Evolutionary conservation across 352 stramenopile species (phyloP), one percentile per base, ranked within the genome.

Genomic region (Plasmopara muralis): DNA sequence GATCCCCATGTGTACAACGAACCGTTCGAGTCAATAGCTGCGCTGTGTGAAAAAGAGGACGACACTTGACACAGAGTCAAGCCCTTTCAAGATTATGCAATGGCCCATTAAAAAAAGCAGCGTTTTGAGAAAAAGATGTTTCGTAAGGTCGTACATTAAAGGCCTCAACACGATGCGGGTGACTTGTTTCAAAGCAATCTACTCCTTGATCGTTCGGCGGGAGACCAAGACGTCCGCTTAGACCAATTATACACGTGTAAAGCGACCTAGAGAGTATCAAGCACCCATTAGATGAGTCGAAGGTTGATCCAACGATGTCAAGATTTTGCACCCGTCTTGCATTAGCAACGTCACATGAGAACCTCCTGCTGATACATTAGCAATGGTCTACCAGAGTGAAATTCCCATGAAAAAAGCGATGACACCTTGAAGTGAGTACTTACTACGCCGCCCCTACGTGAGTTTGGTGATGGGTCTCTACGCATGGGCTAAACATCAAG

Each of bases 171-270:
- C 66, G 60, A 29, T 80, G 70, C 9, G 80, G 79, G 25, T 88
- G 70, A 37, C 86, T 70, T 13, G 59, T 56, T 50, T 96, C 86
- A 34, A 71, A 80, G 41, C 80, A 87, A 10, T 72, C 53, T n/a
- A 74, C 65, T 25, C 71, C 70, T 40, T 53, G 45, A 7, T 86
- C 52, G 14, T 77, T 81, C 16, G 73, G 66, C 2, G 74, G 66
- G 4, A 87, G 73, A 4, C 89, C 93, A 0, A 98, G 69, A 15
- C 90, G 73, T 6, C 91, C 93, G 34, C 68, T 86, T 6, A 72
- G 57, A 16, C 88, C 85, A 15, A 93, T 72, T 13, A 90, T 91
- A 77, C 87, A 97, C 13, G 86, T 95, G 61, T 97, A 97, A n/a
- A 98, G 47, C 29, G 73, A 74, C 8, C 76, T 87, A 38, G 8